Base-by-base conservation (phyloP, 1,139 yeast species). In the Sugiyamaella paludigena region DNA sequence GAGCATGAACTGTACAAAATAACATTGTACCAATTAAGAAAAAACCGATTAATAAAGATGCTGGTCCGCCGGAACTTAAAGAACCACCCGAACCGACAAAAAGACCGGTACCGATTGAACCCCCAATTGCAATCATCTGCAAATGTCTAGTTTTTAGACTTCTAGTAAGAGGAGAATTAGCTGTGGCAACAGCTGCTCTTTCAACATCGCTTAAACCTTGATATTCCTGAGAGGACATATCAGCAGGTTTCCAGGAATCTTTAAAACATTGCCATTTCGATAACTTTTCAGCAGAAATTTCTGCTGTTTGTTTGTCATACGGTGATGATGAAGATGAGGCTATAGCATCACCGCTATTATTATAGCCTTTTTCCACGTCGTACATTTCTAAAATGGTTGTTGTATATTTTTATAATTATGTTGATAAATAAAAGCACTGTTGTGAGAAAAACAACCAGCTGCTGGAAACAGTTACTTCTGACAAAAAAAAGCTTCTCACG, bases 111-210 rank as follows among this genome's bases (percentile, higher is more conserved):
- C 96, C 96, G 56, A 87, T 86, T 45, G 88, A 78, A 58, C 95
- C 95, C 63, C 96, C 96, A 60, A 87, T 82, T 42, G 95, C 95
- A 65, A 87, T 83, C 87, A 87, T 85, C 63, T 84, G 86, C 59
- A 87, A 71, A 73, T 86, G 81, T 71, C 87, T 75, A 19, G 70
- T 73, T 58, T 82, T 82, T 49, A 86, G 74, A 40, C 78, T 74
- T 64, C 88, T 75, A 44, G 80, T 73, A 54, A 87, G 76, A 2
- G 95, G 95, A 27, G 92, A 75, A 59, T 77, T 77, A 24, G 92
- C 85, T 8, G 63, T 60, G 10, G 56, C 56, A 12, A 53, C 35
- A 12, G 63, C 63, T 12, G 63, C 61, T 43, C 46, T 54, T 47
- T 60, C 61, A 37, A 53, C 56, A 7, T 54, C 56, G 10, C 54